Base-by-base conservation (phyloP, 2,329 filamentous ascomycete species). In the Colletotrichum destructivum region DNA sequence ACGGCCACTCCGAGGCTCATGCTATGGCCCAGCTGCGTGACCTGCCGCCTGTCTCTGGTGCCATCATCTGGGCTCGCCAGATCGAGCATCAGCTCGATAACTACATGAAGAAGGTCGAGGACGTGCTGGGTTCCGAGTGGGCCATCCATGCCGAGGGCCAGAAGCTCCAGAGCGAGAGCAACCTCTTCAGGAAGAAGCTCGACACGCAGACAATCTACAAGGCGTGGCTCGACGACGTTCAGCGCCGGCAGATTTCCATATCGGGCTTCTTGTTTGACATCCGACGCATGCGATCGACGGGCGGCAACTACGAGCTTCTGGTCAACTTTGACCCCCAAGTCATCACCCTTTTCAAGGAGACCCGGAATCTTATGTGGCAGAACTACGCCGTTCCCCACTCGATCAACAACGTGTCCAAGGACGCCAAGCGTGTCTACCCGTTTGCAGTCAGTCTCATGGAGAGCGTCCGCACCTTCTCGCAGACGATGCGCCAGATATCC, bases 31-130 rank as follows among this genome's bases (percentile, higher is more conserved):
- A 98, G 82, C 88, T 99, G 69, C 95, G 96, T 73, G 96, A 99
- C 82, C 86, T 99, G 18, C 96, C 96, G 0, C 96, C 97, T 0
- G 95, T 99, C 0, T 97, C 96, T 5, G 97, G 96, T 68, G 96
- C 96, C 46, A 98, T 99, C 75, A 97, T 99, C 64, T 98, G 96
- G 93, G 96, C 96, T 31, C 92, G 94, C 54, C 96, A 99, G 82
- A 99, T 99, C 73, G 96, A 99, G 84, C 91, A 94, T 46, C 96
- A 99, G 81, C 90, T 99, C 12, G 93, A 98, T 78, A 93, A 92
- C 13, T 99, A 99, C 82, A 98, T 99, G 95, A 94, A 95, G 79
- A 98, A 98, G 82, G 96, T 99, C n/a, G 97, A 98, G 81, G 94
- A 98, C 76, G 96, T 99, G 47, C 89, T 99, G 26, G 96, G 96